Evolutionary conservation across 306 rosid species (phyloP), one percentile per base, ranked within the genome.

Genomic region (Fagus crenata): DNA sequence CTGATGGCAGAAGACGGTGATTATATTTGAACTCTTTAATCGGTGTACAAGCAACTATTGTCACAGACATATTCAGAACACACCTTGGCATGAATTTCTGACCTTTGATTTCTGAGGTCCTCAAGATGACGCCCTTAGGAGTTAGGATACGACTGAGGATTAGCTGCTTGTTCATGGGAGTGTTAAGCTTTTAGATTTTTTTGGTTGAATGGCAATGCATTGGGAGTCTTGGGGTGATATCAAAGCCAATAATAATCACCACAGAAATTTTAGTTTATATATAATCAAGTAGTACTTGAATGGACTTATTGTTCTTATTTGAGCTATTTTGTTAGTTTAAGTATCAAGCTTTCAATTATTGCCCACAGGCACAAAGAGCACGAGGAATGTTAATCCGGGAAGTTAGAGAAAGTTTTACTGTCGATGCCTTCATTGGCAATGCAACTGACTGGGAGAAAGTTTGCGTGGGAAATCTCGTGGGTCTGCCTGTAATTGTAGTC

Each of bases 401-500:
- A 85, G 84, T 89, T 55, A 80, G 67, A 80, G 89, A 91, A 39
- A 82, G 82, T 28, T 89, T 93, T 64, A 80, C 77, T 0, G 83
- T 91, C 6, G 93, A 93, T 75, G 97, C 97, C 18, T 81, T 91
- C 75, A 85, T 91, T 72, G 93, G 95, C 72, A 82, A 85, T 81
- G 97, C 93, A 68, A 78, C 92, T 6, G 91, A 91, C 22, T 91
- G 95, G 98, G 98, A 93, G 82, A 89, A 79, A 84, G 89, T 93
- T 43, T 89, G 93, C 80, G 4, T 88, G 40, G 96, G 98, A 75
- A 93, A 91, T 65, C 93, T 93, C 9, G 96, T 89, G 54, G 87
- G 96, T 64, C 77, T 89, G 73, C 98, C 92, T 2, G 89, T 88
- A 15, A 79, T 89, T 6, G 88, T 91, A 67, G 85, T 89, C 80